Percentiles rank a stretch among this genome's conserved stretches.
phyloP scores from a whole-genome alignment of 2,329 filamentous ascomycete genomes.

The Penicillium italicum region DNA sequence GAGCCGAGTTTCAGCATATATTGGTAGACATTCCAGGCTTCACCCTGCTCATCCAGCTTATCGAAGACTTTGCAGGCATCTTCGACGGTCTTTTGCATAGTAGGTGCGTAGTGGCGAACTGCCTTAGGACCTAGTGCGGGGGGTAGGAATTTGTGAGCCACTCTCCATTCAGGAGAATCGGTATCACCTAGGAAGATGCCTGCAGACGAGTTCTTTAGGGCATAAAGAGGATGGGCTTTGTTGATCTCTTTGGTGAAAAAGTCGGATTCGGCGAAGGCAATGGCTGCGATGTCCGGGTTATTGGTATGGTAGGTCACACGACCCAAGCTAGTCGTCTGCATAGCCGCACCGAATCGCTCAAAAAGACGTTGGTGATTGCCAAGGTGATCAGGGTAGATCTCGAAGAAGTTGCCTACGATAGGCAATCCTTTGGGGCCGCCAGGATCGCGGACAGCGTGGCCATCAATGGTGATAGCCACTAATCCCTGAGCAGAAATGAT shows the following conservation, averaged over 20 bases:
- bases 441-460: slow-evolving; percentile 12
- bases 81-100: slow-evolving; percentile 56
- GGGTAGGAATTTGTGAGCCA: slow-evolving; percentile 56
- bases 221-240: slow-evolving; percentile 29
- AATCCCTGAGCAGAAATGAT: not conserved
- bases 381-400: slow-evolving; percentile 56
- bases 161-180: slow-evolving; percentile 31
- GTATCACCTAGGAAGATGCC: slow-evolving; percentile 35
- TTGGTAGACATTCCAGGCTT: slow-evolving; percentile 49
- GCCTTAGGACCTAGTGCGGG: slow-evolving; percentile 7
- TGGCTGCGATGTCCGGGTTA: slow-evolving; percentile 46
- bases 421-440: slow-evolving; percentile 23
- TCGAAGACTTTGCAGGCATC: slow-evolving; percentile 50
- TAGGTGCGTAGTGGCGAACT: slow-evolving; percentile 49
- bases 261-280: slow-evolving; percentile 50
- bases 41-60: slow-evolving; percentile 45
- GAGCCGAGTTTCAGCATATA: slow-evolving; percentile 51
- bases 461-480: slow-evolving; percentile 11
- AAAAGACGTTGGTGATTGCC: slow-evolving; percentile 57
- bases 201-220: slow-evolving; percentile 26
- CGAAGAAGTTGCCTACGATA: slow-evolving; percentile 54
- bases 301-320: slow-evolving; percentile 51
- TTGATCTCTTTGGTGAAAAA: slow-evolving; percentile 54
- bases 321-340: slow-evolving; percentile 54
- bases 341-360: slow-evolving; percentile 50